Evolutionary conservation across 2,329 filamentous ascomycete species (phyloP).

Genomic region (Fusarium duplospermum): DNA sequence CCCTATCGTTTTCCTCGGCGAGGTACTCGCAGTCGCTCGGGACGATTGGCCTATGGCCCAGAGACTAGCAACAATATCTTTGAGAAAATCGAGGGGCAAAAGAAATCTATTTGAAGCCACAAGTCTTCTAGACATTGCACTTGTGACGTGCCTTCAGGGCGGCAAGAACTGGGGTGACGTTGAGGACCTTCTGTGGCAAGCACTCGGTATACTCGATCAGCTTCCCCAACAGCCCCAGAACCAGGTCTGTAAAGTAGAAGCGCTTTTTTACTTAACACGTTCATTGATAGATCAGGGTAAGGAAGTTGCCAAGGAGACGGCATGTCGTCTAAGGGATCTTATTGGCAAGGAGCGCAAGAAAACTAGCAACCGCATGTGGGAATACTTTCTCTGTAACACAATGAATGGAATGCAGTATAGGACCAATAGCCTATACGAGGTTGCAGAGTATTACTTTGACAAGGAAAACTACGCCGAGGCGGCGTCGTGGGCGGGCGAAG

Average conservation of each 20-base stretch:
- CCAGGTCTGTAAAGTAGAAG: not conserved
- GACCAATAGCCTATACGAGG: accelerated
- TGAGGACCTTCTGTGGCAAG: not conserved
- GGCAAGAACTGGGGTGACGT: not conserved
- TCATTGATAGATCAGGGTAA: not conserved
- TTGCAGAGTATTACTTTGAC: not conserved
- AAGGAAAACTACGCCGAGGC: not conserved
- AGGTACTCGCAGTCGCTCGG: not conserved
- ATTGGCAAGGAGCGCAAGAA: not conserved
- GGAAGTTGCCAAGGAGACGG: not conserved
- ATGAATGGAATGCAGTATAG: accelerated
- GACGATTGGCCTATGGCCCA: not conserved
- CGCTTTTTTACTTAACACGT: not conserved
- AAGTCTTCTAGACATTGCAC: not conserved
- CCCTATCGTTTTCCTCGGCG: not conserved
- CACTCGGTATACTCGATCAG: not conserved
- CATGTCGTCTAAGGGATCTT: not conserved
- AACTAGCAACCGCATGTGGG: not conserved
- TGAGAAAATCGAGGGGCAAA: not conserved
- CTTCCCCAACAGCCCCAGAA: not conserved
- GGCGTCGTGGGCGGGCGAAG: not conserved
- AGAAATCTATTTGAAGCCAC: not conserved
- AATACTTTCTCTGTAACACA: not conserved
- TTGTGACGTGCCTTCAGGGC: not conserved
- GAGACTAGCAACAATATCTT: not conserved